Base-by-base conservation (phyloP, 495 filamentous ascomycete genomes). In the Acidomyces sp. region DNA sequence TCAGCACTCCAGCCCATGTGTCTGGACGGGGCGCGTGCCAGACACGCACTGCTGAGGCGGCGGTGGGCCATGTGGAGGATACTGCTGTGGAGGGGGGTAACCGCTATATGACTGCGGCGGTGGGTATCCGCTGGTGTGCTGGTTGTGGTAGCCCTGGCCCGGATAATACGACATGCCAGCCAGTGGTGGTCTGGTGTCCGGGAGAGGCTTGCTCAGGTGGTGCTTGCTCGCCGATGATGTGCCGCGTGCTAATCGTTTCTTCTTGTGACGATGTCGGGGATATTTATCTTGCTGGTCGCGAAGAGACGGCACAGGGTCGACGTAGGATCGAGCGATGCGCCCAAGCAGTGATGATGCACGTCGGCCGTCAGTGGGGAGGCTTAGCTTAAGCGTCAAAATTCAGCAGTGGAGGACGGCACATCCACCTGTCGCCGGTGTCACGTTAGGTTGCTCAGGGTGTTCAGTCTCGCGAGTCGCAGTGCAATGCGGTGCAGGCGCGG, bases 101-200 rank as follows among this genome's bases (percentile, higher is more conserved):
- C 33, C 41, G 34, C 41, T 41, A 23, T 53, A 53, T 23, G 45
- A 47, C 25, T 58, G 52, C 6, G 51, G 53, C n/a, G 55, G 51
- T 26, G 45, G 45, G 27, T 43, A 45, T 15, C 46, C 49, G 34
- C 37, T 20, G 19, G 34, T 13, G 10, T 49, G 40, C 22, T 46
- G 43, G 36, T 49, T 34, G 29, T 59, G 45, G 30, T 55, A 56
- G 15, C 49, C 34, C 39, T 58, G 56, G 18, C 59, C 59, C 22
- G 59, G 59, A 32, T 52, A 62, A 45, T 53, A 61, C 16, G 59
- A 60, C 59, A 62, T 62, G 44, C 4, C 17, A 21, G 24, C 13
- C 19, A 33, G 9, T 25, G 29, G 3, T n/a, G 28, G 3, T 13
- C 3, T 3, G 21, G 4, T 6, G n/a, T 22, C 3, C 12, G 31